A percentile compares a stretch with the other conserved stretches of the same genome.
phyloP scores from a whole-genome alignment of 192 early-diverging fungal species.

The Linnemannia zychae region DNA sequence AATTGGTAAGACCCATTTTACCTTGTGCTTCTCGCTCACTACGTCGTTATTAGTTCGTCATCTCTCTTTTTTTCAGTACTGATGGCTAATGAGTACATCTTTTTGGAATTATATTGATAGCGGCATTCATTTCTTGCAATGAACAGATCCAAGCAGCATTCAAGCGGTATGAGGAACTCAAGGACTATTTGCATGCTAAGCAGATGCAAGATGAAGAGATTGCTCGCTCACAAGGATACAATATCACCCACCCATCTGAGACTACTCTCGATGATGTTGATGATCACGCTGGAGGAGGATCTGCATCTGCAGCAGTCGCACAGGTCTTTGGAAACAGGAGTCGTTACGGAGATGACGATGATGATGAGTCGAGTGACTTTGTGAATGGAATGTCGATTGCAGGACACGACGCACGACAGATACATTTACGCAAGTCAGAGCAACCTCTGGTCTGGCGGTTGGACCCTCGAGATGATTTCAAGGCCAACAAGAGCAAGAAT shows the following conservation, averaged over 20 bases:
- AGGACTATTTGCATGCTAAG: conserved; percentile 40
- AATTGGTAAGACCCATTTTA: conserved; percentile 30
- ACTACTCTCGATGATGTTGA: not conserved
- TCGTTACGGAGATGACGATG: not conserved
- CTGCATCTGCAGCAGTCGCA: not conserved
- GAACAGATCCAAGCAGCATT: conserved; percentile 33
- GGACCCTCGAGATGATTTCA: conserved; percentile 50
- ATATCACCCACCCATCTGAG: not conserved
- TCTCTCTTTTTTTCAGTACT: conserved; percentile 7
- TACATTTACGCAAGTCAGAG: conserved; percentile 33
- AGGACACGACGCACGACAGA: not conserved
- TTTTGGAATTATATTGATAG: not conserved
- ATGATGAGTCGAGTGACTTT: not conserved
- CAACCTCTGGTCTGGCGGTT: conserved; percentile 42
- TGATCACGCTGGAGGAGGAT: not conserved
- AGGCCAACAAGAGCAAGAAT: conserved; percentile 41
- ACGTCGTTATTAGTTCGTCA: too few species aligned
- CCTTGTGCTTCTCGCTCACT: not conserved
- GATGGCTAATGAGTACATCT: not conserved
- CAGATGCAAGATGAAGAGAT: conserved; percentile 32
- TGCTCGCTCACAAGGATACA: conserved; percentile 1
- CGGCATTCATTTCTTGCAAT: conserved; percentile 29
- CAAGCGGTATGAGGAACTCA: conserved; percentile 29
- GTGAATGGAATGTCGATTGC: not conserved
- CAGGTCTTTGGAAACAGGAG: not conserved